Evolutionary conservation across 2,329 filamentous ascomycete species (phyloP).

Genomic region (Diaporthe australafricana): DNA sequence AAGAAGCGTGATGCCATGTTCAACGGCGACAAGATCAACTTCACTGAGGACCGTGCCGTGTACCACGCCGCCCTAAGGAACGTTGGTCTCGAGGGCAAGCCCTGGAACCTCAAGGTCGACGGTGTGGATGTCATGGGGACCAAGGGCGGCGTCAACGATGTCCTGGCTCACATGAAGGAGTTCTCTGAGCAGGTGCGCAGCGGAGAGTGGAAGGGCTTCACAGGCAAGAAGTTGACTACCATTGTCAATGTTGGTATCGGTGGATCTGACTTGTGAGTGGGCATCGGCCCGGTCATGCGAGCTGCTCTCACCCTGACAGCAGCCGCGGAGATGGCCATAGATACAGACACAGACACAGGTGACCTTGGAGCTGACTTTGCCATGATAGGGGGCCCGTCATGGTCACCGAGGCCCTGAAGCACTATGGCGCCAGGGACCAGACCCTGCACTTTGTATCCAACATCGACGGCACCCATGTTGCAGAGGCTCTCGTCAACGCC

Average conservation of each 20-base stretch:
- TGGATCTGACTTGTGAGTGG: conserved; percentile 92
- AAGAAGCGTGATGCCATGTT: conserved; percentile 98
- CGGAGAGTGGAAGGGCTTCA: conserved; percentile 96
- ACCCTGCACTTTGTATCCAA: conserved; percentile 99
- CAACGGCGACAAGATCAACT: conserved; percentile 98
- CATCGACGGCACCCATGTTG: conserved; percentile 98
- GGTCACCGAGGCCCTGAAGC: conserved; percentile 97
- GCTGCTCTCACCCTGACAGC: neutral
- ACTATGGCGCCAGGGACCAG: conserved; percentile 87
- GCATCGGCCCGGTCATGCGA: neutral
- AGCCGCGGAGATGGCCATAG: neutral
- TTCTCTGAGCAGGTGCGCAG: conserved; percentile 95
- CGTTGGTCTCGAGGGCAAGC: conserved; percentile 65
- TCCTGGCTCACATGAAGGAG: conserved; percentile 97
- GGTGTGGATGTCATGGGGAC: conserved; percentile 93
- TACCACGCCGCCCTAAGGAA: conserved; percentile 97
- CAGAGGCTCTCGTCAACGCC: conserved; percentile 88
- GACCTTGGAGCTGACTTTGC: conserved; percentile 42
- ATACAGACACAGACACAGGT: too few relatives aligned
- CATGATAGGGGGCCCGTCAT: conserved; percentile 87
- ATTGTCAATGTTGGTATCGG: conserved; percentile 99
- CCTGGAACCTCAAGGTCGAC: conserved; percentile 85
- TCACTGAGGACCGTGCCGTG: conserved; percentile 95
- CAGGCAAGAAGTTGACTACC: conserved; percentile 95
- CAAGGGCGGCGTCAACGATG: conserved; percentile 87